Conservation (phyloP, 345 rosid species). For the Syzygium jambos region DNA sequence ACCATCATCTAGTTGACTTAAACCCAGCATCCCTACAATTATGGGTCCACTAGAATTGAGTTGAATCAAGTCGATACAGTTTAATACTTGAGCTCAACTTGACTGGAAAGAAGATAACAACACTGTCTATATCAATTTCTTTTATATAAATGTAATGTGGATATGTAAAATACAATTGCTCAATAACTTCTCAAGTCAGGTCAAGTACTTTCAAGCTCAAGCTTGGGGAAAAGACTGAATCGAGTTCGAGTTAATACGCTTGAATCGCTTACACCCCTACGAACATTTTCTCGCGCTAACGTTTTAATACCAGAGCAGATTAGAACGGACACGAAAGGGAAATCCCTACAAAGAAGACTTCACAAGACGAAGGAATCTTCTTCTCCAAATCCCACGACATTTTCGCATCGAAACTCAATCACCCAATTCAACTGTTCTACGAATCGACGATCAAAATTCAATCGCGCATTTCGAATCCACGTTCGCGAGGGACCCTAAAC, state of each 20-base stretch:
- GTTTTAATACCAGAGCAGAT: background rate
- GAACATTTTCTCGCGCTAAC: background rate
- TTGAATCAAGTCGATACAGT: background rate
- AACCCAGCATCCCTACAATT: background rate
- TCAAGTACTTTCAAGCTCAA: no score
- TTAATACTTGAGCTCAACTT: background rate
- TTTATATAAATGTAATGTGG: background rate
- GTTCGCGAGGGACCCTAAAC: background rate
- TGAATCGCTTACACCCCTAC: background rate
- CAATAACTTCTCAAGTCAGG: background rate
- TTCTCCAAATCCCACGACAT: background rate
- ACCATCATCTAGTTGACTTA: background rate
- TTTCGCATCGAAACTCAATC: background rate
- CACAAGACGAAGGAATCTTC: background rate
- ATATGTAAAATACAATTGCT: background rate
- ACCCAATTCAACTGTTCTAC: background rate
- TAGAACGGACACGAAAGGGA: accelerated
- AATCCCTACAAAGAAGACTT: background rate
- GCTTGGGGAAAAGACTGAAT: background rate
- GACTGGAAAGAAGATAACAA: background rate
- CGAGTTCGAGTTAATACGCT: accelerated
- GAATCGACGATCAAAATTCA: background rate
- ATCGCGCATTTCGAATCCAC: background rate
- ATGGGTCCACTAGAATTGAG: background rate
- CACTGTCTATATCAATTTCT: background rate